Base-by-base conservation (phyloP, 495 filamentous ascomycete species). In the Cairneyella variabilis region DNA sequence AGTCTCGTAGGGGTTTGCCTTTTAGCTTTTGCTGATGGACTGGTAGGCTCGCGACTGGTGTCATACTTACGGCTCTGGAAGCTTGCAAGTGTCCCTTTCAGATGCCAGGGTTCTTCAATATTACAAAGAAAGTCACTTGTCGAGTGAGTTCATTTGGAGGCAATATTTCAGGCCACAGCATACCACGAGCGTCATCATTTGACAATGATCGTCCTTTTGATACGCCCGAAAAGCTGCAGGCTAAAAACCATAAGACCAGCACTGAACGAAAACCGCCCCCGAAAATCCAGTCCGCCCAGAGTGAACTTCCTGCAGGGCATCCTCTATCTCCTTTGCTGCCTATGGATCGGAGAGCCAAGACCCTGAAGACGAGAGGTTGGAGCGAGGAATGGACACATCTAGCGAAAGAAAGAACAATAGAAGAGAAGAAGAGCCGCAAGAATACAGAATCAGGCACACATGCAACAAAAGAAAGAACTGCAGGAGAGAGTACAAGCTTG, bases 1-100 rank as follows among this genome's bases (percentile, higher is more conserved):
- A 36, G 59, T 43, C 6, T 43, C 6, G 30, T 11, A 10, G 17
- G 14, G 16, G 21, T 17, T 14, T 18, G 3, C 18, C 6, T 7
- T 30, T 7, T 18, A 11, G 18, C 20, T 20, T 20, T 11, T 7
- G 48, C 42, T 54, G 14, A 56, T 10, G 36, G 3, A 16, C 16
- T 18, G 2, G 18, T 16, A 62, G 59, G 6, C 8, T 59, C 20
- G 34, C 49, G 25, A 56, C 30, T 14, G 51, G 46, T 9, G 27
- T 56, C 5, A 38, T 58, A n/a, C 34, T 62, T 17, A 53, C 52
- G 11, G 39, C 55, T 30, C 47, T 62, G 3, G 47, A 56, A 43
- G 28, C 56, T 3, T 56, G 52, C 44, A 34, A 58, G 22, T 52
- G 50, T 20, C 59, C 56, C 0, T 62, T 58, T 39, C 27, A 55